A percentile compares a stretch with the other conserved stretches of the same genome.
phyloP scores from a whole-genome alignment of 139 green algal genomes.

The Chlamydomonas sp. region DNA sequence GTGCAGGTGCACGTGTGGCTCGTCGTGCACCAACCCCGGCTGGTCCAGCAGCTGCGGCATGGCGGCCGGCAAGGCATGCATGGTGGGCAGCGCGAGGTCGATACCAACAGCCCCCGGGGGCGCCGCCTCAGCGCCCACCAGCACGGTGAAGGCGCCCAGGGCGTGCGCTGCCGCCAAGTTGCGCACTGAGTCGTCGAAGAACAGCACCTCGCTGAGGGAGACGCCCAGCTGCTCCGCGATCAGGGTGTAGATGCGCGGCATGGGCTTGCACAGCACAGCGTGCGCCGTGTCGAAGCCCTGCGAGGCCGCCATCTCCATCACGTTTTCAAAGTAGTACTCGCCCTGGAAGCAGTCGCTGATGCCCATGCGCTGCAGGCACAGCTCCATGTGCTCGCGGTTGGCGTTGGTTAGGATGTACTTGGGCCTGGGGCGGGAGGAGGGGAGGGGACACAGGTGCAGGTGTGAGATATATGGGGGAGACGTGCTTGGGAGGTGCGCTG shows the following conservation, averaged over 20 bases:
- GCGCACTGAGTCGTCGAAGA: conserved; percentile 82
- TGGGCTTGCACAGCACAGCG: conserved; percentile 83
- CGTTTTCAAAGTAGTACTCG: conserved; percentile 81
- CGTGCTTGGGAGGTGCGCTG: too few relatives aligned
- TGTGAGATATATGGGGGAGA: neutral
- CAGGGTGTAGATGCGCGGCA: conserved; percentile 61
- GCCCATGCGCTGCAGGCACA: conserved; percentile 75
- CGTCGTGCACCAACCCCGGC: conserved; percentile 36
- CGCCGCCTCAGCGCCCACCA: conserved; percentile 23
- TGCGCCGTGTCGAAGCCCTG: conserved; percentile 48
- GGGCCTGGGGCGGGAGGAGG: conserved; percentile 47
- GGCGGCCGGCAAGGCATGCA: conserved; percentile 39
- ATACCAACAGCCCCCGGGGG: neutral
- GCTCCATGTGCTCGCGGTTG: conserved; percentile 72
- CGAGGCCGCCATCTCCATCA: conserved; percentile 56
- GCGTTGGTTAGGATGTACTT: conserved; percentile 91
- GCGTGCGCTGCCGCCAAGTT: conserved; percentile 76
- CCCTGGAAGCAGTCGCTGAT: conserved; percentile 78
- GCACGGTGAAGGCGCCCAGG: conserved; percentile 73
- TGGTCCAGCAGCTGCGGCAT: conserved; percentile 50
- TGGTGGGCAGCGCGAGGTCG: conserved; percentile 37
- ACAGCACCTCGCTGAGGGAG: conserved; percentile 58
- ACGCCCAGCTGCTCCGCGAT: conserved; percentile 62
- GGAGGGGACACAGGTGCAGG: neutral
- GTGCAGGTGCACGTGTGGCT: neutral